Conservation (phyloP, 192 early-diverging fungal species). For the Coemansia sp. region DNA sequence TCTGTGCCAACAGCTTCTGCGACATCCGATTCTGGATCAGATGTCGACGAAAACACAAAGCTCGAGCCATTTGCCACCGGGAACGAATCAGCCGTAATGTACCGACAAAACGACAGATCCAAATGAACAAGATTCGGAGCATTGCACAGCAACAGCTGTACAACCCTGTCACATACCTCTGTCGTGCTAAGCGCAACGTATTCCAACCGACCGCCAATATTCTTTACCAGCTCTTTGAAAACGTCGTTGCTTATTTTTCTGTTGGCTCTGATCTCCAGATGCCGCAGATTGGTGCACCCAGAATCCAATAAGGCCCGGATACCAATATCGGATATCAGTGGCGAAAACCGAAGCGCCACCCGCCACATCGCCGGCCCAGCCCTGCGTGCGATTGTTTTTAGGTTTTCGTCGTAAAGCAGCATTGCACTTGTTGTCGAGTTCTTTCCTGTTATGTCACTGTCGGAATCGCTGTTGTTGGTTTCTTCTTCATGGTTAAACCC, state of each 20-base stretch:
- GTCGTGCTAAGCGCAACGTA: slow-evolving; percentile 22
- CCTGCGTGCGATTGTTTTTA: slow-evolving; percentile 23
- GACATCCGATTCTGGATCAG: not conserved
- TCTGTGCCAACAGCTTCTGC: not conserved
- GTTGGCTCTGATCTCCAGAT: slow-evolving; percentile 33
- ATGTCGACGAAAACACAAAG: slow-evolving; percentile 3
- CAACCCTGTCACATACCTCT: slow-evolving; percentile 17
- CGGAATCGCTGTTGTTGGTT: not conserved
- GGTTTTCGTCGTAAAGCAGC: slow-evolving; percentile 18
- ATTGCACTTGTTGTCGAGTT: not conserved
- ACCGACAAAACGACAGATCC: slow-evolving; percentile 28
- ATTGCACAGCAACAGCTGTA: slow-evolving; percentile 15
- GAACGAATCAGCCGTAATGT: slow-evolving; percentile 33
- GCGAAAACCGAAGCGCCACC: slow-evolving; percentile 25
- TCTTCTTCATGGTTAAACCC: not conserved
- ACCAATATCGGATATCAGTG: slow-evolving; percentile 19
- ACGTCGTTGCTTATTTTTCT: slow-evolving; percentile 14
- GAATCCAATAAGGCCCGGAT: slow-evolving; percentile 22
- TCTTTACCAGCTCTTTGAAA: slow-evolving; percentile 12
- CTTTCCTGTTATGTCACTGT: not conserved
- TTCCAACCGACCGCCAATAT: slow-evolving; percentile 15
- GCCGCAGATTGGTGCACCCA: slow-evolving; percentile 32
- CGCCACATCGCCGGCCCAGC: slow-evolving; percentile 37
- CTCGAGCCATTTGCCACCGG: slow-evolving; percentile 12
- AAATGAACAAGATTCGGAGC: slow-evolving; percentile 26